Percentiles rank a stretch among this genome's conserved stretches.
These are phyloP conservation scores for Chalciporus sp. DNA, from an alignment of 1,284 basidiomycete genomes.

Conservation along the genomic window DNA sequence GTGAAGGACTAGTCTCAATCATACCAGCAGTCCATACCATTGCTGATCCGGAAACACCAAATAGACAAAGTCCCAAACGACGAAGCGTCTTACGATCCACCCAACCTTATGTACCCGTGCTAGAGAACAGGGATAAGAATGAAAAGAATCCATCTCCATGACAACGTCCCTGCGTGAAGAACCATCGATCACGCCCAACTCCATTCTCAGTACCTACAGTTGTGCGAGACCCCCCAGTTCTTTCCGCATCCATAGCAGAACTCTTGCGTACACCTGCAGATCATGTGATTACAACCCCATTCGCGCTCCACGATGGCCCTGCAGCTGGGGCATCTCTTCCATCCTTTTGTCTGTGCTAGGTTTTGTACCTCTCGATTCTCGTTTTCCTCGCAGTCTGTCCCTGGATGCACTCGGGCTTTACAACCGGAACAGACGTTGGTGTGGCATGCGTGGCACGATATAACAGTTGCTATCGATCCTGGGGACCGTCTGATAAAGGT, in stretches of 20 bases:
- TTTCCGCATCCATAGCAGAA: conserved; percentile 46
- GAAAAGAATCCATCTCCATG: not conserved
- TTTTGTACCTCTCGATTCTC: conserved; percentile 30
- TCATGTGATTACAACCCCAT: conserved; percentile 43
- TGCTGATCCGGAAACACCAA: not conserved
- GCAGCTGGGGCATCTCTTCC: conserved; percentile 47
- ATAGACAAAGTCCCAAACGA: not conserved
- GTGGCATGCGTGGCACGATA: conserved; percentile 30
- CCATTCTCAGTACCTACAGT: not conserved
- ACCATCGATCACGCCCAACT: not conserved
- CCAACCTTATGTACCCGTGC: not conserved
- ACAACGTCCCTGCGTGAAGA: not conserved
- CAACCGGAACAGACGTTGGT: conserved; percentile 37
- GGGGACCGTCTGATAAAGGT: conserved; percentile 40
- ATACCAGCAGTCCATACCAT: not conserved
- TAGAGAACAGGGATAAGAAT: not conserved
- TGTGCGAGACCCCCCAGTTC: conserved; percentile 37
- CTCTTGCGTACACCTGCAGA: conserved; percentile 40
- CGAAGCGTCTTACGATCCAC: not conserved
- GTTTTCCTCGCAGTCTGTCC: conserved; percentile 23
- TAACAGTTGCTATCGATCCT: conserved; percentile 7
- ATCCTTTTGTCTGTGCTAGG: conserved; percentile 39
- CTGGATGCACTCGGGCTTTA: conserved; percentile 24
- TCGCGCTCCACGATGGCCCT: conserved; percentile 42
- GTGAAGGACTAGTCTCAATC: not conserved